Base-by-base conservation (phyloP, 495 filamentous ascomycete species). In the Ascodesmis nigricans region DNA sequence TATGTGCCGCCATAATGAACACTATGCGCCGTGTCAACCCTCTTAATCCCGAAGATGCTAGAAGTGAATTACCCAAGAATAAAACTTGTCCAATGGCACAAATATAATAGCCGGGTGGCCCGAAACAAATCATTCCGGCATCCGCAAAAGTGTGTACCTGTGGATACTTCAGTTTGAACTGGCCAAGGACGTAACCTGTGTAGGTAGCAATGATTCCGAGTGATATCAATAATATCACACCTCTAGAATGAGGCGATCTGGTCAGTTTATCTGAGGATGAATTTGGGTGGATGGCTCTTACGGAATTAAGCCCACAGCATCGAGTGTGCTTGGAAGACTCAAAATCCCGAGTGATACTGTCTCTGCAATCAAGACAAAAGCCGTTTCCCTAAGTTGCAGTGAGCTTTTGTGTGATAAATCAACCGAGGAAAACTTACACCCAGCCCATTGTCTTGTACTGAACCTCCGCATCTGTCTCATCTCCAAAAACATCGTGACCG, bases 1-100 rank as follows among this genome's bases (percentile, higher is more conserved):
- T 62, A 45, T 84, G 78, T 10, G 71, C 74, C 10, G 63, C 75
- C 60, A 78, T 75, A 46, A 78, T 67, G 58, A 87, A 81, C 20
- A 75, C 50, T 38, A 8, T n/a, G n/a, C n/a, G n/a, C n/a, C n/a
- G n/a, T n/a, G n/a, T n/a, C n/a, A n/a, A n/a, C n/a, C n/a, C n/a
- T n/a, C n/a, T n/a, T n/a, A n/a, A n/a, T n/a, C n/a, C 4, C 4
- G 20, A 23, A 6, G 7, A 11, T 8, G n/a, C n/a, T n/a, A 21
- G 25, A 21, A n/a, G 19, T 11, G 4, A 8, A 4, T 10, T 25
- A 45, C 43, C 35, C 21, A 82, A 60, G 53, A 82, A 73, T 29
- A 78, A 42, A 15, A 66, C 58, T 49, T 75, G 71, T 38, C 64
- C 69, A 32, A 54, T 52, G 5, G 71, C 70, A 41, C 76, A 52